A percentile compares a stretch with the other conserved stretches of the same genome.
Evolutionary conservation across 768 basidiomycete genomes (phyloP).

Genomic region (Cystofilobasidium capitatum): DNA sequence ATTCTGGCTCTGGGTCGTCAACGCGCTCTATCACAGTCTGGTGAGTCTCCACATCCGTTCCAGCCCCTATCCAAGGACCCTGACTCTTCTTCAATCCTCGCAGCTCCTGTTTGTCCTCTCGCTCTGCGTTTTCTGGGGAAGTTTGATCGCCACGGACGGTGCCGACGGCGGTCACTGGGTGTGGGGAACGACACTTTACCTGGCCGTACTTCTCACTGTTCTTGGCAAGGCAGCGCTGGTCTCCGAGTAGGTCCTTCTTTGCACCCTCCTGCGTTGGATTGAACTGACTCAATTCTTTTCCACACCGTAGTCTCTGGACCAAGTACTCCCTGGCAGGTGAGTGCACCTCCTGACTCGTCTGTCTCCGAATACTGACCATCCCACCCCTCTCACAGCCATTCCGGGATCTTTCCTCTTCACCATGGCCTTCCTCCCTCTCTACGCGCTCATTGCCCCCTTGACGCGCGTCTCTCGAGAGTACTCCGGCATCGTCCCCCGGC

Average conservation of each 20-base stretch:
- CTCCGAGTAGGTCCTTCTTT: constrained; percentile 67
- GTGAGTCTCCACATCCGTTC: constrained; percentile 44
- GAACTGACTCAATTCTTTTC: constrained; percentile 15
- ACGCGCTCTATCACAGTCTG: constrained; percentile 80
- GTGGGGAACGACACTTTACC: constrained; percentile 95
- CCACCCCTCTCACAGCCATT: constrained; percentile 52
- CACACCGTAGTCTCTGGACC: constrained; percentile 74
- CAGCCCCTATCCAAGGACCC: background rate
- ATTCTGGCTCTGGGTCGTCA: constrained; percentile 85
- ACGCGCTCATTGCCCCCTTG: constrained; percentile 77
- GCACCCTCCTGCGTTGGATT: background rate
- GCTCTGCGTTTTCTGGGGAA: constrained; percentile 83
- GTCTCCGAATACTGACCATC: background rate
- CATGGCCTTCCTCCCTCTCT: constrained; percentile 88
- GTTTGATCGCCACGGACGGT: constrained; percentile 69
- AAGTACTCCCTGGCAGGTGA: constrained; percentile 90
- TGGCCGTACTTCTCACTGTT: constrained; percentile 84
- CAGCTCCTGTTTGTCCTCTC: constrained; percentile 83
- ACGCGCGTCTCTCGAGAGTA: constrained; percentile 81
- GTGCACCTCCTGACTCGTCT: constrained; percentile 27
- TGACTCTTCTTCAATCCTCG: background rate
- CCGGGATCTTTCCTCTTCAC: constrained; percentile 94
- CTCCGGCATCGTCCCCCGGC: constrained; percentile 69
- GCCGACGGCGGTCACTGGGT: constrained; percentile 91
- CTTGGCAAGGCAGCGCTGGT: constrained; percentile 94